phyloP scores from a whole-genome alignment of 2,329 filamentous ascomycete genomes.

The Calonectria crousiana region DNA sequence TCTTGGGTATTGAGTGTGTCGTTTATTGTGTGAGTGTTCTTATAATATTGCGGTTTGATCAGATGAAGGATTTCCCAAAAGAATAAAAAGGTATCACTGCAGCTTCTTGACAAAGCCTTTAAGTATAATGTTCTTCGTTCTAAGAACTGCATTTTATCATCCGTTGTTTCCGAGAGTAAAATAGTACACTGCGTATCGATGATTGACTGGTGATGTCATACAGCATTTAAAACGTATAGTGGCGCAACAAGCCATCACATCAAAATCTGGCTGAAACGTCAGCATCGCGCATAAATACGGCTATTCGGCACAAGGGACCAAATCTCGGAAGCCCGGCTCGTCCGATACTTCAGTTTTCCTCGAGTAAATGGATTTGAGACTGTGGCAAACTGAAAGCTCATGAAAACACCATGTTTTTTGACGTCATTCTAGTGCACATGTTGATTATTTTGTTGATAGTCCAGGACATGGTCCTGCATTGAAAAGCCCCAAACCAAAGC shows the following conservation, averaged over 20 bases:
- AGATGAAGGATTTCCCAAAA: neutral
- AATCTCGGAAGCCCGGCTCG: neutral
- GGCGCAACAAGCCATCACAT: neutral
- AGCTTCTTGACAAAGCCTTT: neutral
- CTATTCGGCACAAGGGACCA: neutral
- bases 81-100: neutral
- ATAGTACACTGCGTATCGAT: neutral
- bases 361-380: neutral
- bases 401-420: neutral
- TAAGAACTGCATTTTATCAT: neutral
- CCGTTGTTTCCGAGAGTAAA: neutral
- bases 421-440: neutral
- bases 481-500: neutral
- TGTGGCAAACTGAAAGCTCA: neutral
- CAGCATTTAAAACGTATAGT: neutral
- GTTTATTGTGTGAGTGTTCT: neutral
- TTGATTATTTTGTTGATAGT: neutral
- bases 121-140: neutral
- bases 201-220: neutral
- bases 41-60: neutral
- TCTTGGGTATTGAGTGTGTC: conserved; percentile 45
- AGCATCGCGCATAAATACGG: neutral
- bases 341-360: neutral
- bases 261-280: neutral
- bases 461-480: neutral